Percentiles rank a stretch among this genome's conserved stretches.
Conservation (phyloP, 768 basidiomycete genomes). For the Suillus paluster region DNA sequence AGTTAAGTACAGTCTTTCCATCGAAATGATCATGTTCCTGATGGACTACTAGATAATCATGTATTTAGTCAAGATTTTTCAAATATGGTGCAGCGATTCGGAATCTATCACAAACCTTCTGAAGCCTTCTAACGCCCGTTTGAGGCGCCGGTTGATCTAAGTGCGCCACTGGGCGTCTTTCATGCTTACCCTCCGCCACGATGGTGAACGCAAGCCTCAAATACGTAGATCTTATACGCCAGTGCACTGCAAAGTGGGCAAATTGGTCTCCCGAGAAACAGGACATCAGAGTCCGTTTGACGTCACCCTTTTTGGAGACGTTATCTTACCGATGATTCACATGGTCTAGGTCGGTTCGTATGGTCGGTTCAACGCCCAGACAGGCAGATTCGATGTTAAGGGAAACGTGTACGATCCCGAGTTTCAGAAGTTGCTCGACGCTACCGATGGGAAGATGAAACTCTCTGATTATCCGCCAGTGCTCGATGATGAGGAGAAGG, state of each 20-base stretch:
- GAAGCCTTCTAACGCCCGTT: not conserved
- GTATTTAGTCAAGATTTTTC: not conserved
- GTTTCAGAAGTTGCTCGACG: conserved; percentile 19
- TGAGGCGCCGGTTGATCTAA: not conserved
- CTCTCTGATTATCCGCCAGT: conserved; percentile 24
- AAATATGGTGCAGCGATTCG: not conserved
- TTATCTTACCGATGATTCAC: not conserved
- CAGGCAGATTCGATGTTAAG: conserved; percentile 30
- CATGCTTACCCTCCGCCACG: not conserved
- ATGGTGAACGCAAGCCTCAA: conserved; percentile 19
- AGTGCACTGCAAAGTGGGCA: conserved; percentile 39
- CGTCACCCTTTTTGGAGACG: not conserved
- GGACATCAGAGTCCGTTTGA: conserved; percentile 30
- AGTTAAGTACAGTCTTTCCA: not conserved
- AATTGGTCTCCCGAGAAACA: conserved; percentile 41
- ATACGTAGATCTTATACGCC: conserved; percentile 38
- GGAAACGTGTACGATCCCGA: conserved; percentile 28
- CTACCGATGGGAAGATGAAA: conserved; percentile 18
- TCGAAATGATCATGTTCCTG: not conserved
- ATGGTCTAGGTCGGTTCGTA: conserved; percentile 33
- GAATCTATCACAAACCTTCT: not conserved
- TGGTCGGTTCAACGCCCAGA: conserved; percentile 28
- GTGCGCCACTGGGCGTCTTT: conserved; percentile 1
- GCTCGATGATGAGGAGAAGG: conserved; percentile 21
- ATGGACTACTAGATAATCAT: not conserved